Evolutionary conservation across 768 basidiomycete species (phyloP), one percentile per base, ranked within the genome.

Genomic region (Phanerochaete sordida): DNA sequence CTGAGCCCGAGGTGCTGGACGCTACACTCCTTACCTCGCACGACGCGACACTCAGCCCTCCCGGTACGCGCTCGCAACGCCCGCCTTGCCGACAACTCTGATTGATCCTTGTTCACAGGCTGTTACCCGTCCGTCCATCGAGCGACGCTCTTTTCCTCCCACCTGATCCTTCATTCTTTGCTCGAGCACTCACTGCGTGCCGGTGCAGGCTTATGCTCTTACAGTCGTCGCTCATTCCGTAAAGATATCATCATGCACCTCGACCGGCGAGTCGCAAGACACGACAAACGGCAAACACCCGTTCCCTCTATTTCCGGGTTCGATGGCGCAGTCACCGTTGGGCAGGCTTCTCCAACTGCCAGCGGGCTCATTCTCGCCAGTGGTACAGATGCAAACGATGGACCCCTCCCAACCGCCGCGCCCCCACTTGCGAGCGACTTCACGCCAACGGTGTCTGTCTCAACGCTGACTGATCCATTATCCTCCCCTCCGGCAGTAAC

Each of bases 141-240:
- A 28, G 43, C 58, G 28, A 27, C 37, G 24, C 55, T 30, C 39
- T 56, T 54, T 49, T 4, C 28, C 46, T 24, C 43, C 58, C 57
- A n/a, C 51, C n/a, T 47, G 39, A 35, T 43, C 35, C 28, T 35
- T 26, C 53, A 30, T 23, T 35, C n/a, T 39, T 13, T 30, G 21
- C 46, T 21, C 26, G 8, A 4, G 19, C 39, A 43, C 19, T 16
- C 39, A 19, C 39, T 37, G 39, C 35, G 44, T 19, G 35, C 48
- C 28, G 46, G 26, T 30, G 50, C 61, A 51, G 39, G 57, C 56
- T 31, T 64, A 64, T 60, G 59, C 62, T 64, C 62, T 64, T 64
- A 64, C 62, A 64, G 62, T 64, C 58, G 59, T 57, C 62, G 21
- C 27, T 64, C 62, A 23, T 64, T 64, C 39, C 33, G 3, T 54